These are phyloP conservation scores for Chlorociboria aeruginascens DNA, from an alignment of 495 filamentous ascomycete genomes.

Conservation along the genomic window DNA sequence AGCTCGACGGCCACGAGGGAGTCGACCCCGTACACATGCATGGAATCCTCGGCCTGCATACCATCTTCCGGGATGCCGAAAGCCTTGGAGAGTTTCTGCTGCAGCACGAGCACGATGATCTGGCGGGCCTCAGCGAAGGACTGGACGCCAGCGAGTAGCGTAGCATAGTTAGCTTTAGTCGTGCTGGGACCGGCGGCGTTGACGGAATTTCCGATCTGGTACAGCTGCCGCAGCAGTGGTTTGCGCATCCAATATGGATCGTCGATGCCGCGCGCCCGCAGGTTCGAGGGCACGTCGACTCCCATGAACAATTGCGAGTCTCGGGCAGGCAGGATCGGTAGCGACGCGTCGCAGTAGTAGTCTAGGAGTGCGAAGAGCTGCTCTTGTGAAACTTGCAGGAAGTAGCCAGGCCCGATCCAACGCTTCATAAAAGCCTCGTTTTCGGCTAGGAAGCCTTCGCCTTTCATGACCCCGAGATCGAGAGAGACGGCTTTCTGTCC, in stretches of 20 bases:
- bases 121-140: too few relatives aligned
- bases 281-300: too few relatives aligned
- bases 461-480: background rate
- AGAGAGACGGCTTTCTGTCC: background rate
- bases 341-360: background rate
- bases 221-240: too few relatives aligned
- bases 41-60: constrained; percentile 17
- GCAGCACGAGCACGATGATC: too few relatives aligned
- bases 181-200: too few relatives aligned
- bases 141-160: too few relatives aligned
- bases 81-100: constrained; percentile 21
- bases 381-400: background rate
- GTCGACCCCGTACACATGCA: constrained; percentile 30
- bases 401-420: background rate
- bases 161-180: too few relatives aligned
- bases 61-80: constrained; percentile 16
- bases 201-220: too few relatives aligned
- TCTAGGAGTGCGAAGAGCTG: background rate
- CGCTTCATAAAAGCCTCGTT: background rate
- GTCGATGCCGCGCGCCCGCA: too few relatives aligned
- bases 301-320: too few relatives aligned
- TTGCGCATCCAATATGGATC: too few relatives aligned
- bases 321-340: too few relatives aligned
- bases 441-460: background rate
- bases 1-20: constrained; percentile 43